A percentile compares a stretch with the other conserved stretches of the same genome.
Conservation (phyloP, 106 monocot genomes). For the Platanthera zijinensis region DNA sequence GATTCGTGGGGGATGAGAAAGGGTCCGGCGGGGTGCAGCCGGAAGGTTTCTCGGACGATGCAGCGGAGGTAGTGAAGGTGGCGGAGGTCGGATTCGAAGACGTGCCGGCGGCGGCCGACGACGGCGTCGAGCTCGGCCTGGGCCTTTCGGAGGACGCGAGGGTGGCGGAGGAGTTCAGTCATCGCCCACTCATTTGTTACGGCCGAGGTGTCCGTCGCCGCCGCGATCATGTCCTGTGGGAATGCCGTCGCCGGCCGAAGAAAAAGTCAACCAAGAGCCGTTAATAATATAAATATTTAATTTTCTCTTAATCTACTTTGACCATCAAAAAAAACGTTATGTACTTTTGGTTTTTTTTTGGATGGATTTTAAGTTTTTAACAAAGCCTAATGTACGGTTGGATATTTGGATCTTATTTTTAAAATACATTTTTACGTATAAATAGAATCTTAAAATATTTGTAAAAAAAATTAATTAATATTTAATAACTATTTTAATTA, state of each 20-base stretch:
- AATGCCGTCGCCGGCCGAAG: background rate
- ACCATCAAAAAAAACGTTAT: too few relatives aligned
- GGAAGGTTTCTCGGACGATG: slow-evolving; percentile 81
- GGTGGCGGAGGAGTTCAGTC: slow-evolving; percentile 67
- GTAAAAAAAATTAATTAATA: too few relatives aligned
- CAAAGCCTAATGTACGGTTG: too few relatives aligned
- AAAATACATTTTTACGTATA: too few relatives aligned
- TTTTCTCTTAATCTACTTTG: too few relatives aligned
- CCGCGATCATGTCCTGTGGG: slow-evolving; percentile 86
- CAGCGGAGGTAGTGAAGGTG: slow-evolving; percentile 76
- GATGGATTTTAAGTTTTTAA: too few relatives aligned
- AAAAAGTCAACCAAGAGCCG: too few relatives aligned
- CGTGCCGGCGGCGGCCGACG: slow-evolving; percentile 46
- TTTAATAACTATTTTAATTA: too few relatives aligned
- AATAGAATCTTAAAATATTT: too few relatives aligned
- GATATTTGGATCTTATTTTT: too few relatives aligned
- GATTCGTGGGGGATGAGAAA: slow-evolving; percentile 95
- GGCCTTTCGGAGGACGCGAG: slow-evolving; percentile 44
- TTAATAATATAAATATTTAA: too few relatives aligned
- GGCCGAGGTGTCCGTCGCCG: slow-evolving; percentile 72
- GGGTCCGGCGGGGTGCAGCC: slow-evolving; percentile 85
- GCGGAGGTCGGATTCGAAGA: slow-evolving; percentile 53
- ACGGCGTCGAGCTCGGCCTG: slow-evolving; percentile 73
- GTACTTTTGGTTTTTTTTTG: too few relatives aligned
- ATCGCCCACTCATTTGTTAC: slow-evolving; percentile 93